phyloP scores from a whole-genome alignment of 2,329 filamentous ascomycete genomes.

The Trichoderma hamatum region DNA sequence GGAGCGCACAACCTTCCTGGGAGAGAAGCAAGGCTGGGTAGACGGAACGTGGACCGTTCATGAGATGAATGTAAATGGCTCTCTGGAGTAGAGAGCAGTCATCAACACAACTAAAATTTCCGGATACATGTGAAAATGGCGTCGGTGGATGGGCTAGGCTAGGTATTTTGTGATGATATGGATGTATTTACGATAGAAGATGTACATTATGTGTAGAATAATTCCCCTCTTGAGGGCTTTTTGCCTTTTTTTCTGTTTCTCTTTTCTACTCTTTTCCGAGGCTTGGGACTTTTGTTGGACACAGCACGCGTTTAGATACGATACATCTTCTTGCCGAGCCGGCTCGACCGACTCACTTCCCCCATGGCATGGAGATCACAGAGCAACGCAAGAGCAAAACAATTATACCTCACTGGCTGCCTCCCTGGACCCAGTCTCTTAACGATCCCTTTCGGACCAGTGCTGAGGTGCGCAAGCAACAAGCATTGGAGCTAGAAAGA shows the following conservation, averaged over 20 bases:
- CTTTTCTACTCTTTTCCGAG: background rate
- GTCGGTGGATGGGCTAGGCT: background rate
- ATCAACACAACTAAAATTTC: background rate
- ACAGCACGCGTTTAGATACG: conserved; percentile 61
- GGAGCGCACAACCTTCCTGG: conserved; percentile 73
- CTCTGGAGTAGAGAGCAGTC: conserved; percentile 34
- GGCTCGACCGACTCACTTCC: conserved; percentile 16
- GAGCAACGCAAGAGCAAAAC: conserved; percentile 61
- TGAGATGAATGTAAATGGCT: conserved; percentile 68
- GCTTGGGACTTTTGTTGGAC: background rate
- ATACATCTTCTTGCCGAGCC: conserved; percentile 61
- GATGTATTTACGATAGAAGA: conserved; percentile 32
- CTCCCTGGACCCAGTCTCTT: background rate
- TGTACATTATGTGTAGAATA: conserved; percentile 36
- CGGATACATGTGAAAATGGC: conserved; percentile 9
- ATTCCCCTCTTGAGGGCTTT: conserved; percentile 29
- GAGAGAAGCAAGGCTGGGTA: conserved; percentile 80
- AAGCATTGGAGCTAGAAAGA: conserved; percentile 30
- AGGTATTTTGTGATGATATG: conserved; percentile 28
- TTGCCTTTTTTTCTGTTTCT: background rate
- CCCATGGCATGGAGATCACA: conserved; percentile 62
- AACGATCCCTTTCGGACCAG: conserved; percentile 3
- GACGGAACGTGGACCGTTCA: conserved; percentile 73
- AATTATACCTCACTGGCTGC: conserved; percentile 14
- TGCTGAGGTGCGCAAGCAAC: conserved; percentile 40